Evolutionary conservation across 257 asterid species (phyloP).

Genomic region (Solanum etuberosum): DNA sequence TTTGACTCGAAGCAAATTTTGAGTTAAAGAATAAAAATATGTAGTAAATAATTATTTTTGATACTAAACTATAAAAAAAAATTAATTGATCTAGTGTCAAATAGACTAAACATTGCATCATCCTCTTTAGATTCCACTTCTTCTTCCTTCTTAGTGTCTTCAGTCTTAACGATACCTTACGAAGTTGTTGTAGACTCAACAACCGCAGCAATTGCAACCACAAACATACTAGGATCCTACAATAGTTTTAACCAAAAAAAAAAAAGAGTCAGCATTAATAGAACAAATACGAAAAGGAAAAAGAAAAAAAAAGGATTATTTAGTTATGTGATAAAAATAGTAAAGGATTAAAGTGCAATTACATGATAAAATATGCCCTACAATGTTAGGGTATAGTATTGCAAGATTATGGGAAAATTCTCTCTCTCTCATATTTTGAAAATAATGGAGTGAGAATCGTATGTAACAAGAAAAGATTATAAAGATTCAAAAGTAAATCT

Average conservation of each 20-base stretch:
- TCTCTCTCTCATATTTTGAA: background rate
- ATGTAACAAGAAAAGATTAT: background rate
- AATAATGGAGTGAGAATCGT: background rate
- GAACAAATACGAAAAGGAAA: background rate
- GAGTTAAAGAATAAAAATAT: background rate
- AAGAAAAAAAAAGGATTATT: background rate
- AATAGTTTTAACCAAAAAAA: background rate
- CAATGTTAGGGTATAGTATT: background rate
- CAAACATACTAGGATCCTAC: conserved; percentile 81
- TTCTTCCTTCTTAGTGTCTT: conserved; percentile 63
- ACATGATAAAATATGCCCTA: background rate
- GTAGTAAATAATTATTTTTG: background rate
- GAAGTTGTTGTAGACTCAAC: conserved; percentile 19
- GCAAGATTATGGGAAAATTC: background rate
- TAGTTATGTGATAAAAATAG: background rate
- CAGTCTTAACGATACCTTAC: conserved; percentile 36
- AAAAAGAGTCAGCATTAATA: background rate
- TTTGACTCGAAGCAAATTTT: too few species aligned
- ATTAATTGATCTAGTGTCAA: background rate
- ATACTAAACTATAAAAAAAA: background rate
- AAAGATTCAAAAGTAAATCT: too few species aligned
- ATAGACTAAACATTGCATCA: background rate
- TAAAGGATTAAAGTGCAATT: background rate
- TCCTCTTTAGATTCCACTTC: conserved; percentile 71
- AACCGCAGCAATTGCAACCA: conserved; percentile 34